Conservation (phyloP, 1,284 basidiomycete genomes). For the Prillingera fragicola region DNA sequence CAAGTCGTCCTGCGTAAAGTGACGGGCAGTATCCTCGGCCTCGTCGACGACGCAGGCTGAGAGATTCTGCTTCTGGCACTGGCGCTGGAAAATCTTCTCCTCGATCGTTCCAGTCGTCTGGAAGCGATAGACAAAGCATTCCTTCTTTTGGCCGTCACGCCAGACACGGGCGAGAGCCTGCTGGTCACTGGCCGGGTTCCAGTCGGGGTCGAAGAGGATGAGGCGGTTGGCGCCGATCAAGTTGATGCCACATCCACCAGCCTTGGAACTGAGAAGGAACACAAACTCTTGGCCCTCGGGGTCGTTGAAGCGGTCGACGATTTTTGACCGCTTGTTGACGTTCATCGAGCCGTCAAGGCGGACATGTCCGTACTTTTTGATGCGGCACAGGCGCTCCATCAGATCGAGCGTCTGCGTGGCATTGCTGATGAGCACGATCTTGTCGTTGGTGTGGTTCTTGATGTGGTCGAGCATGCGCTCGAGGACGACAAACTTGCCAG, state of each 20-base stretch:
- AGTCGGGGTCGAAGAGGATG: slow-evolving; percentile 97
- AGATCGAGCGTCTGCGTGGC: slow-evolving; percentile 96
- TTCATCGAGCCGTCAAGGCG: slow-evolving; percentile 91
- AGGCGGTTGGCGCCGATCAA: slow-evolving; percentile 94
- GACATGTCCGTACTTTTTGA: slow-evolving; percentile 88
- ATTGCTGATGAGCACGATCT: slow-evolving; percentile 98
- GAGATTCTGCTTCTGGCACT: slow-evolving; percentile 92
- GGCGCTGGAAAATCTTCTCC: slow-evolving; percentile 96
- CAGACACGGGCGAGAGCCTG: slow-evolving; percentile 97
- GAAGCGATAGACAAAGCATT: slow-evolving; percentile 97
- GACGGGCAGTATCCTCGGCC: slow-evolving; percentile 89
- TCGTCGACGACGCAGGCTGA: slow-evolving; percentile 97
- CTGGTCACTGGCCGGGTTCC: slow-evolving; percentile 98
- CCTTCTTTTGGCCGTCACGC: slow-evolving; percentile 99
- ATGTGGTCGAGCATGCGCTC: slow-evolving; percentile 90
- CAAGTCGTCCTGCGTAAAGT: slow-evolving; percentile 86
- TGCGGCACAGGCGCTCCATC: slow-evolving; percentile 78
- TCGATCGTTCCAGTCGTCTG: slow-evolving; percentile 97
- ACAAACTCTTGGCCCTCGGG: slow-evolving; percentile 92
- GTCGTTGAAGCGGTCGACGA: slow-evolving; percentile 96
- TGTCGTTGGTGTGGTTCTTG: slow-evolving; percentile 74
- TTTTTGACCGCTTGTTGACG: slow-evolving; percentile 90
- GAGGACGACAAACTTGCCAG: slow-evolving; percentile 90
- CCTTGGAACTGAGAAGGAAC: slow-evolving; percentile 92
- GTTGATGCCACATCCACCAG: slow-evolving; percentile 97